phyloP scores from a whole-genome alignment of 495 filamentous ascomycete species.

The Penicillium cataractarum region DNA sequence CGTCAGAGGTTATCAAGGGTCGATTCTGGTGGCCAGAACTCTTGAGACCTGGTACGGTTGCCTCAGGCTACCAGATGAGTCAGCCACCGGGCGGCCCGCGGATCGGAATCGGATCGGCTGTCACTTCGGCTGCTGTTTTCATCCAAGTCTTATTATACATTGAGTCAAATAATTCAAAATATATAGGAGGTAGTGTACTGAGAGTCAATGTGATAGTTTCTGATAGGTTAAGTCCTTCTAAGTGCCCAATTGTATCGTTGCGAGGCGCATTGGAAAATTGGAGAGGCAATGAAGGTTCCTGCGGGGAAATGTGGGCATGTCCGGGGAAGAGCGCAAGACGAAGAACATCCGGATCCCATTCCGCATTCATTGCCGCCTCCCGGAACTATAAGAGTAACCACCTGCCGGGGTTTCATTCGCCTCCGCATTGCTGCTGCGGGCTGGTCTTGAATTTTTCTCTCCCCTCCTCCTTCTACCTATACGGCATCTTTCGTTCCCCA shows the following conservation, averaged over 20 bases:
- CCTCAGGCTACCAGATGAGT: slow-evolving; percentile 5
- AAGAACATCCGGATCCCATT: slow-evolving; percentile 10
- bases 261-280: neutral
- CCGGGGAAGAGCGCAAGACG: slow-evolving; percentile 17
- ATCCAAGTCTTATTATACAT: neutral
- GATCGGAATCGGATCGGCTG: slow-evolving; percentile 32
- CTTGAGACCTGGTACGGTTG: neutral
- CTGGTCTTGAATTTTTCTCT: neutral
- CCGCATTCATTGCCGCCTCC: slow-evolving; percentile 17
- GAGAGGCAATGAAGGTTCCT: slow-evolving; percentile 1
- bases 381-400: slow-evolving; percentile 24
- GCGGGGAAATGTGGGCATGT: slow-evolving; percentile 21
- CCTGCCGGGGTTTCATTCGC: slow-evolving; percentile 16
- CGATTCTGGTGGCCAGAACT: neutral
- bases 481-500: neutral
- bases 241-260: neutral
- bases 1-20: no score
- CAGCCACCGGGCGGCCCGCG: slow-evolving; percentile 27
- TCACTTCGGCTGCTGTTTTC: slow-evolving; percentile 13
- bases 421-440: slow-evolving; percentile 12
- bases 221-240: neutral
- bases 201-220: neutral
- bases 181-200: no score
- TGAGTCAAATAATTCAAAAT: neutral
- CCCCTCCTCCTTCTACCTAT: neutral